These are phyloP conservation scores for Venturiaceae sp. DNA, from an alignment of 2,329 filamentous ascomycete genomes.

Conservation along the genomic window DNA sequence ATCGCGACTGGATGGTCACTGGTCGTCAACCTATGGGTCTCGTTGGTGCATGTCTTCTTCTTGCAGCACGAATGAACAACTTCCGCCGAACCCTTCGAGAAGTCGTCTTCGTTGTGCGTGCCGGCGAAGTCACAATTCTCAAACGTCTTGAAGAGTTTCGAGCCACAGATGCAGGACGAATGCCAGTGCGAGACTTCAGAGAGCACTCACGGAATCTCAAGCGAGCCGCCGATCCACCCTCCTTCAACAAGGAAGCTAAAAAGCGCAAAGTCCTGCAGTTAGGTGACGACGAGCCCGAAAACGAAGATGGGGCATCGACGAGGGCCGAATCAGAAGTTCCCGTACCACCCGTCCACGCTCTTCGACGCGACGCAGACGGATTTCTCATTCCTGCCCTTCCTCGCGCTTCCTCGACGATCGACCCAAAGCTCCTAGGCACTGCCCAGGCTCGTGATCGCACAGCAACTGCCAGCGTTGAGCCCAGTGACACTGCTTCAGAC, in stretches of 20 bases:
- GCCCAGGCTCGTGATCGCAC: conserved; percentile 4
- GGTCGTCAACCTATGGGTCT: conserved; percentile 89
- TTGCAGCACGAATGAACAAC: conserved; percentile 97
- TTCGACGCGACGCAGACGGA: conserved; percentile 29
- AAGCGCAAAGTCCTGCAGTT: conserved; percentile 18
- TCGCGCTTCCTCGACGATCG: not conserved
- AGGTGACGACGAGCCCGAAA: conserved; percentile 15
- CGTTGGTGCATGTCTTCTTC: conserved; percentile 86
- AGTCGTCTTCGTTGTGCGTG: conserved; percentile 96
- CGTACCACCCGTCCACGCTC: not conserved
- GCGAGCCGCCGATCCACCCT: conserved; percentile 70
- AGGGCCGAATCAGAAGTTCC: not conserved
- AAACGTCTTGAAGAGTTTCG: conserved; percentile 90
- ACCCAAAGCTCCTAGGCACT: not conserved
- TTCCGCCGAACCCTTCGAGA: conserved; percentile 87
- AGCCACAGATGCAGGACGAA: conserved; percentile 68
- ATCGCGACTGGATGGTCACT: conserved; percentile 92
- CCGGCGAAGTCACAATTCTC: conserved; percentile 86
- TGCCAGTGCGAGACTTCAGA: conserved; percentile 82
- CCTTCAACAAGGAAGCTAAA: conserved; percentile 54
- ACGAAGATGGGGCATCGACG: conserved; percentile 16
- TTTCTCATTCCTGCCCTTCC: conserved; percentile 25
- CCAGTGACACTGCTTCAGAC: not conserved
- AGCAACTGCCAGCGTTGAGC: conserved; percentile 7
- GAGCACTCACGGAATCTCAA: conserved; percentile 58